A percentile compares a stretch with the other conserved stretches of the same genome.
These are phyloP conservation scores for Carpinus viminea DNA, from an alignment of 306 rosid species.

Conservation along the genomic window DNA sequence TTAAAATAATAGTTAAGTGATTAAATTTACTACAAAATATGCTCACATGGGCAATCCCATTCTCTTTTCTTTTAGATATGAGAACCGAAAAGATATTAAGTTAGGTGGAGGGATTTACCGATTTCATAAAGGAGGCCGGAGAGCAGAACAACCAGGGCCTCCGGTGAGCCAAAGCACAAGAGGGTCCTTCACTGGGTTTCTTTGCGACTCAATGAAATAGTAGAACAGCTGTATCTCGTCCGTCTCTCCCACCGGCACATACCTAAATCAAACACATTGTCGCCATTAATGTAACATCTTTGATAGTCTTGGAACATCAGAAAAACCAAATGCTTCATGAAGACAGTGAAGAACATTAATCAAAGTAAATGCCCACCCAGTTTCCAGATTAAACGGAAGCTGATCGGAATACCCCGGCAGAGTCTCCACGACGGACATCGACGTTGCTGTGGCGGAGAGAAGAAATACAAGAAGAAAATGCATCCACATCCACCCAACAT, in stretches of 20 bases:
- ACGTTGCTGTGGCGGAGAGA: constrained; percentile 21
- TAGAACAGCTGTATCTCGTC: constrained; percentile 35
- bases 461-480: constrained; percentile 10
- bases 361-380: constrained; percentile 27
- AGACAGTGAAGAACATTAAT: neutral
- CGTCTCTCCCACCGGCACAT: constrained; percentile 37
- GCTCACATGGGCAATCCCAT: too few species aligned
- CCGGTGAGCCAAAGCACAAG: constrained; percentile 39
- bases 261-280: constrained; percentile 15
- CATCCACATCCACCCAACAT: neutral
- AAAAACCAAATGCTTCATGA: neutral
- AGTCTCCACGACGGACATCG: constrained; percentile 15
- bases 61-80: too few species aligned
- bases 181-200: constrained; percentile 35
- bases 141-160: constrained; percentile 43
- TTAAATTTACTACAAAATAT: too few species aligned
- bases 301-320: neutral
- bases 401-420: constrained; percentile 33
- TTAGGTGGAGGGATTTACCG: constrained; percentile 23
- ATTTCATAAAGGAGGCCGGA: constrained; percentile 40
- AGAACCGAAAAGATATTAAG: neutral
- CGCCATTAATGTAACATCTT: neutral
- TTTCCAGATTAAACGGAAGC: constrained; percentile 46
- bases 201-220: constrained; percentile 40
- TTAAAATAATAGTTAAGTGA: too few species aligned